Evolutionary conservation across 129 eudicot species (phyloP), one percentile per base, ranked within the genome.

Genomic region (Saussurea involucrata): DNA sequence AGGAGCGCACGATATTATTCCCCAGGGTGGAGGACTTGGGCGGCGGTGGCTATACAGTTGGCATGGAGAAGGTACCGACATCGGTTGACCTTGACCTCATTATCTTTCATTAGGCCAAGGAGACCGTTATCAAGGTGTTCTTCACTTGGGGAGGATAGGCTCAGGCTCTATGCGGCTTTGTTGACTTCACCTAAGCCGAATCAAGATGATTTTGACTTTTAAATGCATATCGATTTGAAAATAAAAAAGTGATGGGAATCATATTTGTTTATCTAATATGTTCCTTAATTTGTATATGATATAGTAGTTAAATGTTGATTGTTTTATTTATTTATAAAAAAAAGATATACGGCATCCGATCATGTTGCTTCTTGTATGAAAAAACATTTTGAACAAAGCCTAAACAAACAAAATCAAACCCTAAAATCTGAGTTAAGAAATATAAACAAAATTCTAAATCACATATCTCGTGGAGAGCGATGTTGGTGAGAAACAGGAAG

Each of bases 1-100:
- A 85, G 99, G 75, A 95, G 99, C 28, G 99, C 97, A 1, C 87
- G 97, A 17, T 95, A 95, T 67, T 95, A 95, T 77, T 95, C 99
- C 10, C 99, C 99, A 0, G 99, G 99, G 9, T 95, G 99, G 99
- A 79, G 99, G 65, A 95, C 99, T 5, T 95, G 99, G 99, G 99
- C 95, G 0, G 96, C 99, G 0, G 99, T 95, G 3, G 97, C 99
- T 0, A 92, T 95, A 64, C 99, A 95, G 33, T 61, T 95, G 82
- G 99, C 99, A 7, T 95, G 99, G 99, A 79, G 96, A 74, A 82
- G 99, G 84, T 95, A 95, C 33, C 88, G 80, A 76, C 97, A 90
- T 76, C 83, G 97, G n/a, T 70, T 95, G 68, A 92, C 97, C 0
- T 86, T 95, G 40, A 87, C 91, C 5, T 95, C 99, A 4, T 60